phyloP scores from a whole-genome alignment of 2,329 filamentous ascomycete genomes.

The Colletotrichum sp. region DNA sequence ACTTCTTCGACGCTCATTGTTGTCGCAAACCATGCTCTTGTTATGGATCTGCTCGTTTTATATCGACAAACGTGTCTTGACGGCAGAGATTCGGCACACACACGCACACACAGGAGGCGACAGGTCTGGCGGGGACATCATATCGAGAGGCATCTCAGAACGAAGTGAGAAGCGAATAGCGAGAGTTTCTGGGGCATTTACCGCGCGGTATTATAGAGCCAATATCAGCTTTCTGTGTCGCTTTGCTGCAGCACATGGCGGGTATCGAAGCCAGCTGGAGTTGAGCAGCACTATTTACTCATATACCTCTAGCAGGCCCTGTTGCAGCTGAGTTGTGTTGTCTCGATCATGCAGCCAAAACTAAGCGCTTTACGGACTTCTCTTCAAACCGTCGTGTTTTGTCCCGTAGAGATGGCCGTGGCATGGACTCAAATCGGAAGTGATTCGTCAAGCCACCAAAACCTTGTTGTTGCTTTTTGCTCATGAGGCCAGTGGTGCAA shows the following conservation, averaged over 20 bases:
- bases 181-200: rapidly evolving
- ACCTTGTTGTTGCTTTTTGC: background rate
- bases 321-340: rapidly evolving
- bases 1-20: too few species aligned
- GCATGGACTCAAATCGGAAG: rapidly evolving
- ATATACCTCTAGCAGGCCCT: background rate
- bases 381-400: rapidly evolving
- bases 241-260: rapidly evolving
- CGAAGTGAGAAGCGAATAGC: too few species aligned
- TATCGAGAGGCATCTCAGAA: too few species aligned
- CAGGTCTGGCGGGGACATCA: too few species aligned
- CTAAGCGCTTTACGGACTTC: rapidly evolving
- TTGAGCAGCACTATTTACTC: background rate
- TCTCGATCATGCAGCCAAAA: rapidly evolving
- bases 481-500: background rate
- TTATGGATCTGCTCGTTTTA: background rate
- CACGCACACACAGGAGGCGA: too few species aligned
- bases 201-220: too few species aligned
- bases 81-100: background rate
- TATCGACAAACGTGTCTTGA: rapidly evolving
- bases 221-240: background rate
- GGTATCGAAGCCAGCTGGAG: rapidly evolving
- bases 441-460: rapidly evolving
- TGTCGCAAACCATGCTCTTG: background rate
- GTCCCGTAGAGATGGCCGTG: rapidly evolving